These are phyloP conservation scores for Aspergillus puulaauensis DNA, from an alignment of 2,329 filamentous ascomycete species.

Conservation along the genomic window DNA sequence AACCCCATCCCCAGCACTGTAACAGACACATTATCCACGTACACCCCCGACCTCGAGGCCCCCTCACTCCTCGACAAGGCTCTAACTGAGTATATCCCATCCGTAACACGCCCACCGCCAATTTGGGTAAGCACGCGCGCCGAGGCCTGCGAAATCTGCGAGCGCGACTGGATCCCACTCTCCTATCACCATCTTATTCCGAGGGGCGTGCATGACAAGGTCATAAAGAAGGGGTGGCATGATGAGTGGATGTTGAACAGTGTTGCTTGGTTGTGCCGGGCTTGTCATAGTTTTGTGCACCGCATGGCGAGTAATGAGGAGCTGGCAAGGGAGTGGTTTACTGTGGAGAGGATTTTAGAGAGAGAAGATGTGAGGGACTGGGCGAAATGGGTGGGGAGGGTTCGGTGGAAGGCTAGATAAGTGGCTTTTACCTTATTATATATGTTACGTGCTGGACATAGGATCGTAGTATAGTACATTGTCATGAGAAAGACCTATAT, in stretches of 20 bases:
- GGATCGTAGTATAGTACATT: background rate
- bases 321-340: conserved; percentile 70
- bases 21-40: conserved; percentile 64
- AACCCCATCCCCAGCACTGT: conserved; percentile 59
- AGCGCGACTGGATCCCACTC: conserved; percentile 69
- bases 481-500: background rate
- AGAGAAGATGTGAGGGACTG: conserved; percentile 71
- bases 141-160: conserved; percentile 72
- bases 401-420: conserved; percentile 69
- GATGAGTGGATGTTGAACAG: conserved; percentile 70
- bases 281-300: conserved; percentile 83
- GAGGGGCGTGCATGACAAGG: conserved; percentile 72
- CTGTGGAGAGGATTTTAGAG: conserved; percentile 67
- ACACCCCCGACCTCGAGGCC: conserved; percentile 52
- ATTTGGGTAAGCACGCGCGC: conserved; percentile 59
- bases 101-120: conserved; percentile 62
- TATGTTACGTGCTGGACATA: background rate
- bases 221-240: conserved; percentile 76
- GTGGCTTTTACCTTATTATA: background rate
- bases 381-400: conserved; percentile 68
- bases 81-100: conserved; percentile 61
- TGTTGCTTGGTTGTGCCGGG: conserved; percentile 82
- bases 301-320: conserved; percentile 73
- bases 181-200: conserved; percentile 87
- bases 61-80: conserved; percentile 62